Base-by-base conservation (phyloP, 371 early-diverging fungal genomes). In the Zychaea mexicana region DNA sequence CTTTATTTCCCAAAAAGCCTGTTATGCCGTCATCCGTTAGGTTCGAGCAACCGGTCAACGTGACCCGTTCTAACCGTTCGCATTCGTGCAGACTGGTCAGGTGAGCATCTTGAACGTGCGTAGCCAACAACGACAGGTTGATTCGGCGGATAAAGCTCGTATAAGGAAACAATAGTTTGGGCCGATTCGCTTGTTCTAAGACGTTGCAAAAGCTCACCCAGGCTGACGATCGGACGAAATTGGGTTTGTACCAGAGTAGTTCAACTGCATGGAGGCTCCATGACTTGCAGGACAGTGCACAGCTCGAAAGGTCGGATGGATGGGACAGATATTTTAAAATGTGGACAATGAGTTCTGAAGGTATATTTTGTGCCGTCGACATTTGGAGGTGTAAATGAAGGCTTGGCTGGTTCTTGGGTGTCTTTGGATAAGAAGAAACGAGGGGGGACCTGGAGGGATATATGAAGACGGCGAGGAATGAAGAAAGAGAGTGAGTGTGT, bases 61-160 rank as follows among this genome's bases (percentile, higher is more conserved):
- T 78, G 27, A 89, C 60, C 36, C 87, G 82, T 63, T 89, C 88
- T 24, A 89, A 70, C 36, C 87, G 80, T 54, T 77, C 68, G 62
- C 89, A 87, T 7, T 59, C 60, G 17, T 70, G 69, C 10, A 88
- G 75, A 9, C 61, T 62, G 2, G 60, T 56, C 24, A 88, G 62
- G 3, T 74, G 64, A 0, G 67, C 56, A 54, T 88, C 85, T 3
- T 70, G 65, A 27, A 88, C 67, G 32, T 76, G 69, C 7, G 71
- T 72, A 5, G 82, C 57, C n/a, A 87, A 74, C 39, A 79, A 69
- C 7, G 85, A 80, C 53, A 88, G 69, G 61, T 87, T 88, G 64
- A 88, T 82, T 17, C 87, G 84, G 8, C 87, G 86, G 52, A 88
- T 76, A 46, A 83, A 79, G 5, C 72, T 59, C 5, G 81, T 67